These are phyloP conservation scores for Ambrosia hybrid DNA, from an alignment of 140 eudicot genomes.

Conservation along the genomic window DNA sequence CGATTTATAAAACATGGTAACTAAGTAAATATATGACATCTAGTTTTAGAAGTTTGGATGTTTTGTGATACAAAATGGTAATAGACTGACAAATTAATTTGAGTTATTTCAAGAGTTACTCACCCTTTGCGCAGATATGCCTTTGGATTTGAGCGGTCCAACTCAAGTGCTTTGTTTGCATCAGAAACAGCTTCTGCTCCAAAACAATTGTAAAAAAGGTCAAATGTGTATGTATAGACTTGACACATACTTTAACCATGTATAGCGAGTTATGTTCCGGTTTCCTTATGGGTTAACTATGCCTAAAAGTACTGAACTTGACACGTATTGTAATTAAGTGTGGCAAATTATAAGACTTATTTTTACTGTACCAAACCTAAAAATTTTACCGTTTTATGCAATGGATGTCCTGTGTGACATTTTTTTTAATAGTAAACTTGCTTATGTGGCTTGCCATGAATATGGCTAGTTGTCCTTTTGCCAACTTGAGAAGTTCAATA, in stretches of 20 bases:
- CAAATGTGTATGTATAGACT: neutral
- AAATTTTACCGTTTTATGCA: too few species aligned
- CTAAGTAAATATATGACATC: neutral
- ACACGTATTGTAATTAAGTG: too few species aligned
- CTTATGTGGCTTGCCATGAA: too few species aligned
- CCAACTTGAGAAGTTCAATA: too few species aligned
- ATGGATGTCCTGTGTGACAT: too few species aligned
- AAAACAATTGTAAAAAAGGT: neutral
- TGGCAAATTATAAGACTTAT: too few species aligned
- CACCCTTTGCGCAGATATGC: constrained; percentile 93
- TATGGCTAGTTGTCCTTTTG: too few species aligned
- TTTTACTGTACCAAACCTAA: too few species aligned
- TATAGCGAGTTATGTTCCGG: neutral
- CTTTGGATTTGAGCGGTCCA: constrained; percentile 69
- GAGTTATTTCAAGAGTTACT: constrained; percentile 27
- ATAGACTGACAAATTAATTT: neutral
- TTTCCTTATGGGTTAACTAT: too few species aligned
- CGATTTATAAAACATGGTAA: neutral
- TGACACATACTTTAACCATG: neutral
- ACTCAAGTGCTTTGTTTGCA: constrained; percentile 86
- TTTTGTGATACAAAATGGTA: neutral
- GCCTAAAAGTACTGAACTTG: too few species aligned
- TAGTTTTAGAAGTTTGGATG: neutral
- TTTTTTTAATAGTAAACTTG: too few species aligned
- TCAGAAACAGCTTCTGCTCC: constrained; percentile 90